These are phyloP conservation scores for Ananas comosus DNA, from an alignment of 176 grass and related monocot genomes.

Conservation along the genomic window DNA sequence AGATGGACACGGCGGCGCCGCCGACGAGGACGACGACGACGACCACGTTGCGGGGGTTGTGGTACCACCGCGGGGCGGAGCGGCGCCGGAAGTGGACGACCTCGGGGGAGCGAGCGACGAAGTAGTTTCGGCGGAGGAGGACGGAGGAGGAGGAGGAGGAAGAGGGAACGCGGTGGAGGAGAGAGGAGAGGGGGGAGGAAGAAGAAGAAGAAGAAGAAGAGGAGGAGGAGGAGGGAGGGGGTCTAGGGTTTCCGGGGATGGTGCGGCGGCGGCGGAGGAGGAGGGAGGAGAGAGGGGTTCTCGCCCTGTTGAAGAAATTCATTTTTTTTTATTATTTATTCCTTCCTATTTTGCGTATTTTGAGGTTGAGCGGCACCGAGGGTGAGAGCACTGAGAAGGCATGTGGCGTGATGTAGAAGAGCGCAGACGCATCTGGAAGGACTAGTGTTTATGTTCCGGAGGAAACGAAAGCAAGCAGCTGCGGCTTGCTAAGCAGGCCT, in stretches of 20 bases:
- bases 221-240: neutral
- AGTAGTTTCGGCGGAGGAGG: conserved; percentile 22
- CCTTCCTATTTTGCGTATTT: too few relatives aligned
- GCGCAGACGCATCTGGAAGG: too few relatives aligned
- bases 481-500: too few relatives aligned
- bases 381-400: too few relatives aligned
- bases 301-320: conserved; percentile 28
- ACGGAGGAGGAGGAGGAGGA: conserved; percentile 4
- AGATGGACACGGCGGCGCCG: conserved; percentile 26
- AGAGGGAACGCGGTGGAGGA: conserved; percentile 23
- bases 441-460: too few relatives aligned
- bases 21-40: conserved; percentile 33
- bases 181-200: neutral
- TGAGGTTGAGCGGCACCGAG: too few relatives aligned
- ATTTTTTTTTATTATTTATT: neutral
- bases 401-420: too few relatives aligned
- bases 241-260: conserved; percentile 1
- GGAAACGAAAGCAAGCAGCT: too few relatives aligned
- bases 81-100: conserved; percentile 60
- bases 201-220: neutral
- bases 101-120: conserved; percentile 33
- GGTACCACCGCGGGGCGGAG: conserved; percentile 51
- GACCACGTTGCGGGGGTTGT: conserved; percentile 52
- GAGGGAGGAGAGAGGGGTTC: conserved; percentile 17
- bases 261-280: conserved; percentile 12